Conservation (phyloP, 768 basidiomycete genomes). For the Pleurotus citrinopileatus region DNA sequence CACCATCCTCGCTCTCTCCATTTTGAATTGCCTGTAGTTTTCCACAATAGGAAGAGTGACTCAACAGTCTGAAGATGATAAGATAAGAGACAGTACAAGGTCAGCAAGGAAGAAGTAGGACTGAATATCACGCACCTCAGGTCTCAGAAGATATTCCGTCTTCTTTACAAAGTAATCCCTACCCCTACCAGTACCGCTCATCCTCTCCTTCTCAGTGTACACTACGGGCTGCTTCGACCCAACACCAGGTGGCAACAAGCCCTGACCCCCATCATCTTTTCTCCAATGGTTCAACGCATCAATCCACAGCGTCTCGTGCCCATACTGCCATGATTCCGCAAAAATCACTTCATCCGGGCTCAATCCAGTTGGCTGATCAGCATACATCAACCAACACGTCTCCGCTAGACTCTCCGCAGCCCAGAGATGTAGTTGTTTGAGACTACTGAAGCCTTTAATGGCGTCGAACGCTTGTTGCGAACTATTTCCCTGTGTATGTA, state of each 20-base stretch:
- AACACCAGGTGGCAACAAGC: constrained; percentile 51
- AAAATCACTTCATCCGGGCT: constrained; percentile 61
- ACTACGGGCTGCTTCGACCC: constrained; percentile 33
- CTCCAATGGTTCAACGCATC: constrained; percentile 45
- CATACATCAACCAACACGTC: constrained; percentile 69
- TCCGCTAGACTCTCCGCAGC: constrained; percentile 74
- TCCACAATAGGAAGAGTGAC: constrained; percentile 70
- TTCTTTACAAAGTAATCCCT: constrained; percentile 55
- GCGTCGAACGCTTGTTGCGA: neutral
- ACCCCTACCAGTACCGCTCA: constrained; percentile 20
- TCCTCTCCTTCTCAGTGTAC: constrained; percentile 25
- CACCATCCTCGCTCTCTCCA: constrained; percentile 75
- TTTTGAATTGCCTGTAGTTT: constrained; percentile 58
- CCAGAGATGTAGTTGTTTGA: constrained; percentile 60
- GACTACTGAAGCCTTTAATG: neutral
- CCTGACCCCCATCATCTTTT: constrained; percentile 36
- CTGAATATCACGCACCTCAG: constrained; percentile 56
- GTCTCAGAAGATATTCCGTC: constrained; percentile 56
- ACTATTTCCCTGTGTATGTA: neutral
- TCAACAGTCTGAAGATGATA: constrained; percentile 56
- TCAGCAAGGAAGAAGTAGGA: neutral
- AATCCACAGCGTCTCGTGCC: constrained; percentile 37
- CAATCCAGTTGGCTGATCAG: constrained; percentile 66
- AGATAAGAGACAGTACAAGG: constrained; percentile 3
- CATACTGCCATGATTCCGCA: constrained; percentile 22